These are phyloP conservation scores for Fusarium xylarioides DNA, from an alignment of 2,329 filamentous ascomycete species.

Conservation along the genomic window DNA sequence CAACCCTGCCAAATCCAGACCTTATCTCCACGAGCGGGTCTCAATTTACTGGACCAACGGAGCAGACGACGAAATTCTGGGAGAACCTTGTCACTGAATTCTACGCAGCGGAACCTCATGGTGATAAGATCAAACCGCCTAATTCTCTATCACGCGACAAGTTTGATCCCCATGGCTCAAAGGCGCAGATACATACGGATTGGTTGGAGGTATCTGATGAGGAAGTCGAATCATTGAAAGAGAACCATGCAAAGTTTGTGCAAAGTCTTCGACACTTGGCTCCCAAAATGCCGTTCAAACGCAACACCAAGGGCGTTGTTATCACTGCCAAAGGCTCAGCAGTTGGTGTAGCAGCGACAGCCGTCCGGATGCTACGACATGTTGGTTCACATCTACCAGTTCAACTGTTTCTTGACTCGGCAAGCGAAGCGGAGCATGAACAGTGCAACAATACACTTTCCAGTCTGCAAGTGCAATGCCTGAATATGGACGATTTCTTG, in stretches of 20 bases:
- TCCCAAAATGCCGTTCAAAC: slow-evolving; percentile 17
- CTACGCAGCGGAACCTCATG: slow-evolving; percentile 25
- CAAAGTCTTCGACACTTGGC: slow-evolving; percentile 19
- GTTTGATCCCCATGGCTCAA: slow-evolving; percentile 24
- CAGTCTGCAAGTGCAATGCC: slow-evolving; percentile 15
- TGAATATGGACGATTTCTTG: slow-evolving; percentile 37
- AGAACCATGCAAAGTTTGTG: slow-evolving; percentile 26
- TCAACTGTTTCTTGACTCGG: slow-evolving; percentile 31
- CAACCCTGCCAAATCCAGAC: background rate
- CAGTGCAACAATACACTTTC: slow-evolving; percentile 15
- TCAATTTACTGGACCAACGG: slow-evolving; percentile 21
- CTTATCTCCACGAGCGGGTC: background rate
- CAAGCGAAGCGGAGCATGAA: slow-evolving; percentile 18
- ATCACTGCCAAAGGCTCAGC: slow-evolving; percentile 30
- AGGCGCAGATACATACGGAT: slow-evolving; percentile 14
- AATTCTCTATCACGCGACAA: slow-evolving; percentile 18
- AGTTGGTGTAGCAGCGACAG: slow-evolving; percentile 34
- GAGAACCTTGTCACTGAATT: slow-evolving; percentile 5
- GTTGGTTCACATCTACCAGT: slow-evolving; percentile 32
- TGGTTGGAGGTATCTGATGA: slow-evolving; percentile 16
- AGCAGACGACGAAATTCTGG: slow-evolving; percentile 33
- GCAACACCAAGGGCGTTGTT: slow-evolving; percentile 27
- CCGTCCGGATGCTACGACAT: slow-evolving; percentile 36
- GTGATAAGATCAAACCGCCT: slow-evolving; percentile 12
- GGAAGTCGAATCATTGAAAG: slow-evolving; percentile 20